These are phyloP conservation scores for Moniliophthora roreri DNA, from an alignment of 1,284 basidiomycete species.

Conservation along the genomic window DNA sequence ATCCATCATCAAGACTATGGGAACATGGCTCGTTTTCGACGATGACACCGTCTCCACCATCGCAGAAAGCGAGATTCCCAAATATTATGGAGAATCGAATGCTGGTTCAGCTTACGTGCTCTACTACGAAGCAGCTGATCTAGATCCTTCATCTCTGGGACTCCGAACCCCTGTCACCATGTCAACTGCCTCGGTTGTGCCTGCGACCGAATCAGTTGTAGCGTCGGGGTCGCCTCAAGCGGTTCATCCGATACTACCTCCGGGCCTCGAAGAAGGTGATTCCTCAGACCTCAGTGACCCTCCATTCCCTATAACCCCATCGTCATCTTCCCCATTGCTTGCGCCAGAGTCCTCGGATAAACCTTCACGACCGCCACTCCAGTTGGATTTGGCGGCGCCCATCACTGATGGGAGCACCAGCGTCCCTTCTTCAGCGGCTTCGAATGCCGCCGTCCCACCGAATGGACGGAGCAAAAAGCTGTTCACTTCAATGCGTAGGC, in stretches of 20 bases:
- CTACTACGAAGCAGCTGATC: constrained; percentile 94
- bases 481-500: neutral
- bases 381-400: neutral
- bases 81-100: constrained; percentile 92
- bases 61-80: constrained; percentile 86
- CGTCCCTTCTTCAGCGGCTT: neutral
- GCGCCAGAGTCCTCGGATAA: constrained; percentile 20
- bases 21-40: constrained; percentile 92
- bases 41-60: constrained; percentile 91
- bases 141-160: constrained; percentile 73
- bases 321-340: constrained; percentile 17
- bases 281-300: constrained; percentile 34
- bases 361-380: constrained; percentile 13
- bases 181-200: constrained; percentile 19
- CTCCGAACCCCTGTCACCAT: constrained; percentile 35
- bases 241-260: constrained; percentile 40
- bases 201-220: constrained; percentile 23
- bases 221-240: constrained; percentile 19
- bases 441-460: neutral
- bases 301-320: constrained; percentile 23
- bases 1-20: constrained; percentile 86
- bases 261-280: constrained; percentile 47
- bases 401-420: neutral
- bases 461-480: constrained; percentile 1
- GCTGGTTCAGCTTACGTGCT: constrained; percentile 94